Evolutionary conservation across 768 basidiomycete genomes (phyloP).

Genomic region (Pulveroboletus ravenelii): DNA sequence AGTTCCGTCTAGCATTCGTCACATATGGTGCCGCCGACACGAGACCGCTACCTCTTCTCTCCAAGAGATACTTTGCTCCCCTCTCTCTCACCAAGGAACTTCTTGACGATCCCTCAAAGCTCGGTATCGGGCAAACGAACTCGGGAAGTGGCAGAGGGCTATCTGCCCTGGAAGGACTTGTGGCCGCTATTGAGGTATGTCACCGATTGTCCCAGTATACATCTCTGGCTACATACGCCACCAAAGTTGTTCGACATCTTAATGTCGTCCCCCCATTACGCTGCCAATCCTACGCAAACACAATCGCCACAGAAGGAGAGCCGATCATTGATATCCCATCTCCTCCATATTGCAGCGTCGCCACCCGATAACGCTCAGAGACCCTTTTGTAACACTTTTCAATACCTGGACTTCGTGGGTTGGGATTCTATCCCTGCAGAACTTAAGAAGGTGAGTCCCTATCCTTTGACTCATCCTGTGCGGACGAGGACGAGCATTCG

Average conservation of each 20-base stretch:
- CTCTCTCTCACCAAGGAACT: slow-evolving; percentile 41
- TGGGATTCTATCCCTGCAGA: slow-evolving; percentile 63
- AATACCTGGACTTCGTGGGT: slow-evolving; percentile 44
- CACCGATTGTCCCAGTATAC: not conserved
- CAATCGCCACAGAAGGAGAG: slow-evolving; percentile 27
- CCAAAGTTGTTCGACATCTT: slow-evolving; percentile 40
- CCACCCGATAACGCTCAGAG: slow-evolving; percentile 50
- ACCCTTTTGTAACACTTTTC: slow-evolving; percentile 51
- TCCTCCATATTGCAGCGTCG: slow-evolving; percentile 59
- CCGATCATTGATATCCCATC: slow-evolving; percentile 35
- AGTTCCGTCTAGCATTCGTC: slow-evolving; percentile 50
- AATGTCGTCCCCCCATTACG: slow-evolving; percentile 15
- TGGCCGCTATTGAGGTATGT: slow-evolving; percentile 64
- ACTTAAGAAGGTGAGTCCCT: slow-evolving; percentile 49
- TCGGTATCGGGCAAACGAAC: slow-evolving; percentile 56
- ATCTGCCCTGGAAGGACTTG: slow-evolving; percentile 67
- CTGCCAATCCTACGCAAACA: slow-evolving; percentile 8
- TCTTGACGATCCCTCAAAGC: slow-evolving; percentile 39
- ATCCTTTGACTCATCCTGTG: not conserved
- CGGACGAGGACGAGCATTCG: not conserved
- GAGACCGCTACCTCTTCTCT: slow-evolving; percentile 49
- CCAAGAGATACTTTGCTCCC: slow-evolving; percentile 54
- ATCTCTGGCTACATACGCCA: slow-evolving; percentile 20
- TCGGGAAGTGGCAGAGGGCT: slow-evolving; percentile 48
- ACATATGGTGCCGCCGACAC: slow-evolving; percentile 61